A percentile compares a stretch with the other conserved stretches of the same genome.
These are phyloP conservation scores for Guyanaporus albipodus DNA, from an alignment of 768 basidiomycete species.

Conservation along the genomic window DNA sequence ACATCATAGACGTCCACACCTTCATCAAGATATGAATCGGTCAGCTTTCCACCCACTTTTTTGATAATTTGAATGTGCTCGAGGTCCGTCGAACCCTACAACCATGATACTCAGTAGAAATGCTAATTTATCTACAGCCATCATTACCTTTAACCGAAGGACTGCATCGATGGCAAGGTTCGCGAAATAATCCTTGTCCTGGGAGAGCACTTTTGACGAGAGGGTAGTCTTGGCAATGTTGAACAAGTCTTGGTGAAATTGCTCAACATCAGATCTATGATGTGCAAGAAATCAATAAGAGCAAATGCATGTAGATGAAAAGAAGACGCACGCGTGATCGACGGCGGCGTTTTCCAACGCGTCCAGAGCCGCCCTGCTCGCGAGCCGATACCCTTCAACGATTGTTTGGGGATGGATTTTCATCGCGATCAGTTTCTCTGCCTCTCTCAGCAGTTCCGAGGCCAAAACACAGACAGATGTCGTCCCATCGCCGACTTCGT, in stretches of 20 bases:
- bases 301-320: neutral
- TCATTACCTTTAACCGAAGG: conserved; percentile 74
- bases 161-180: conserved; percentile 98
- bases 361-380: conserved; percentile 75
- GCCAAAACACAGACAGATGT: conserved; percentile 90
- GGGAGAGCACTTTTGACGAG: conserved; percentile 92
- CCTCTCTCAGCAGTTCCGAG: conserved; percentile 88
- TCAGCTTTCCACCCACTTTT: conserved; percentile 98
- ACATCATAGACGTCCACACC: conserved; percentile 40
- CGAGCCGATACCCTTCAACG: conserved; percentile 94
- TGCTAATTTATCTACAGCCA: neutral
- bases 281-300: neutral
- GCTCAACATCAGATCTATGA: conserved; percentile 60
- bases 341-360: conserved; percentile 80
- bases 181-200: conserved; percentile 97
- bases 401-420: conserved; percentile 99
- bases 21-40: conserved; percentile 97
- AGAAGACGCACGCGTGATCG: conserved; percentile 72
- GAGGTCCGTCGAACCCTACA: conserved; percentile 88
- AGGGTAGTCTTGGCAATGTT: conserved; percentile 96
- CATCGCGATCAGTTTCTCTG: conserved; percentile 87
- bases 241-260: conserved; percentile 87
- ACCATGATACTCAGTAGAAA: neutral
- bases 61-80: conserved; percentile 99
- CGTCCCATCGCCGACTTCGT: conserved; percentile 96